Percentiles rank a stretch among this genome's conserved stretches.
Conservation (phyloP, 305 asterid genomes). For the Fraxinus sp. region DNA sequence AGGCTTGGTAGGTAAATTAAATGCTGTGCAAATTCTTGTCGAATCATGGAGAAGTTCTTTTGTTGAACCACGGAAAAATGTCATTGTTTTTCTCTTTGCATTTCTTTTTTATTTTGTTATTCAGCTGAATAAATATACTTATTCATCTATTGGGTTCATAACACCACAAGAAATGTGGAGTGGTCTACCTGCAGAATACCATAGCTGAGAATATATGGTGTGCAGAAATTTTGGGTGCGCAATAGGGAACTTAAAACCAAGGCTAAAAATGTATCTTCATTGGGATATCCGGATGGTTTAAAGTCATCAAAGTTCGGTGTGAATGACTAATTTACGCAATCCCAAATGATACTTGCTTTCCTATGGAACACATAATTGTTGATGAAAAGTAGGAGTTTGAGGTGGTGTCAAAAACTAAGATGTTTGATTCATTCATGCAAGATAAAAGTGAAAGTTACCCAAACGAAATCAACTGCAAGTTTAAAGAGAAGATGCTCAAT, state of each 20-base stretch:
- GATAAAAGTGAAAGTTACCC: not conserved
- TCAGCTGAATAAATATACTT: not conserved
- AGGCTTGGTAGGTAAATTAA: not conserved
- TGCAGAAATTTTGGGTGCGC: not conserved
- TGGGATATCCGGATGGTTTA: not conserved
- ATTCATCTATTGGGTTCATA: not conserved
- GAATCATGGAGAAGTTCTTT: not conserved
- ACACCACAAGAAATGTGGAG: not conserved
- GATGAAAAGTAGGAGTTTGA: not conserved
- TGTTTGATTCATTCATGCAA: not conserved
- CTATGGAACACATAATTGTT: not conserved
- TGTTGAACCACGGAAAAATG: not conserved
- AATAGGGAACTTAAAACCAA: not conserved
- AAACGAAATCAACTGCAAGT: not conserved
- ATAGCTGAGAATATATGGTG: not conserved
- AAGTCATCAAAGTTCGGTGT: not conserved
- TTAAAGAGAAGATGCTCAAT: not conserved
- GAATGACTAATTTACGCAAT: not conserved
- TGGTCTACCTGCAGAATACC: not conserved
- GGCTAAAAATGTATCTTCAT: not conserved
- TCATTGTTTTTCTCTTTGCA: not conserved
- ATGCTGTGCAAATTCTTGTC: not conserved
- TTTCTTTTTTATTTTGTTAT: no score
- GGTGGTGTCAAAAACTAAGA: not conserved
- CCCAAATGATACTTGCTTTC: not conserved